phyloP scores from a whole-genome alignment of 148 eudicot genomes.

The Fagopyrum esculentum region DNA sequence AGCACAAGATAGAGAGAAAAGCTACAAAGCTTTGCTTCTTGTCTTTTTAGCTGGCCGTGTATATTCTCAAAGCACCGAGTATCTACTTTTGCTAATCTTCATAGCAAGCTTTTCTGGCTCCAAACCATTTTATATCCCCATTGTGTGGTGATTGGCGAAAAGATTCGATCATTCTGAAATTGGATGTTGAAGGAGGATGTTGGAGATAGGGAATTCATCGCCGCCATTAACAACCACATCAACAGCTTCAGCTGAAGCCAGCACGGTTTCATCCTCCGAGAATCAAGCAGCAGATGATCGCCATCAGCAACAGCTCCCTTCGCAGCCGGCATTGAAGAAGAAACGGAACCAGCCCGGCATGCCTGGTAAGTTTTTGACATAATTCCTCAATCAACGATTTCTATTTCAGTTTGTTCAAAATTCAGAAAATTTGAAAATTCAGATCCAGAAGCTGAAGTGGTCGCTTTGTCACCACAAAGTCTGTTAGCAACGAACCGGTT shows the following conservation, averaged over 20 bases:
- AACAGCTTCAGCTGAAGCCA: conserved; percentile 26
- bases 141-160: neutral
- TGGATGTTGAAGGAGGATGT: conserved; percentile 15
- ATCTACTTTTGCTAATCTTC: conserved; percentile 11
- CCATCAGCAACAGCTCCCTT: neutral
- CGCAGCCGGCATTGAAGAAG: conserved; percentile 27
- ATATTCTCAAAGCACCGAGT: conserved; percentile 6
- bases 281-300: conserved; percentile 13
- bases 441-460: conserved; percentile 80
- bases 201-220: conserved; percentile 25
- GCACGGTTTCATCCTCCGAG: conserved; percentile 20
- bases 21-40: neutral
- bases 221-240: conserved; percentile 15
- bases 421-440: conserved; percentile 1
- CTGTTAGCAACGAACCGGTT: conserved; percentile 61
- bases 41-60: neutral
- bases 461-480: conserved; percentile 62
- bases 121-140: too few relatives aligned
- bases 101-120: neutral
- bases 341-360: conserved; percentile 66
- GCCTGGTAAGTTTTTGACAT: conserved; percentile 39
- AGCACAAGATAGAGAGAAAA: neutral
- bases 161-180: neutral
- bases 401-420: neutral
- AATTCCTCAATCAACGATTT: neutral